A percentile compares a stretch with the other conserved stretches of the same genome.
Conservation (phyloP, 805 yeast species). For the Candida sakaeoensis region DNA sequence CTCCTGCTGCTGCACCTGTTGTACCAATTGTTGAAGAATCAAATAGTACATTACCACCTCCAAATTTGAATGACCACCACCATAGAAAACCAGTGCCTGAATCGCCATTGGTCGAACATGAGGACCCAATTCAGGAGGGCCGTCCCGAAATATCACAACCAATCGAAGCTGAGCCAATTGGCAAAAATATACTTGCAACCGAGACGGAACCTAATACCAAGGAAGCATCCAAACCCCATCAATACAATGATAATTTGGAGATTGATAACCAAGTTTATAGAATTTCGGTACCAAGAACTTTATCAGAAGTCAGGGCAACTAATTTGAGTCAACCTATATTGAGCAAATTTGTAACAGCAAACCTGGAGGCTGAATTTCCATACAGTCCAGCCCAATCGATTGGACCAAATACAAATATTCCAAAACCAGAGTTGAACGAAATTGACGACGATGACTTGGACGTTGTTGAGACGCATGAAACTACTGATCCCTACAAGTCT, state of each 20-base stretch:
- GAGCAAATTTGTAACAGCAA: constrained; percentile 1
- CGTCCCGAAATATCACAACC: constrained; percentile 1
- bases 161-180: neutral
- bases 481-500: constrained; percentile 1
- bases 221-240: neutral
- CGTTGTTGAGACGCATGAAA: neutral
- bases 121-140: neutral
- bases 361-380: neutral
- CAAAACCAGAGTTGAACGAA: constrained; percentile 6
- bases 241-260: neutral
- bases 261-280: constrained; percentile 4
- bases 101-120: constrained; percentile 1
- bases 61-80: neutral
- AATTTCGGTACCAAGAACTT: constrained; percentile 2
- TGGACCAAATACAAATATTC: constrained; percentile 1
- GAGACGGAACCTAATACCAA: no score
- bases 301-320: neutral
- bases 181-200: neutral
- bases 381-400: constrained; percentile 4
- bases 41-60: neutral
- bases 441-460: constrained; percentile 2
- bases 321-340: neutral
- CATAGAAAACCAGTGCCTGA: constrained; percentile 1
- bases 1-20: neutral
- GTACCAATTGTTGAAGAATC: neutral